Evolutionary conservation across 1,284 basidiomycete species (phyloP), one percentile per base, ranked within the genome.

Genomic region (Sanguinoderma infundibulare): DNA sequence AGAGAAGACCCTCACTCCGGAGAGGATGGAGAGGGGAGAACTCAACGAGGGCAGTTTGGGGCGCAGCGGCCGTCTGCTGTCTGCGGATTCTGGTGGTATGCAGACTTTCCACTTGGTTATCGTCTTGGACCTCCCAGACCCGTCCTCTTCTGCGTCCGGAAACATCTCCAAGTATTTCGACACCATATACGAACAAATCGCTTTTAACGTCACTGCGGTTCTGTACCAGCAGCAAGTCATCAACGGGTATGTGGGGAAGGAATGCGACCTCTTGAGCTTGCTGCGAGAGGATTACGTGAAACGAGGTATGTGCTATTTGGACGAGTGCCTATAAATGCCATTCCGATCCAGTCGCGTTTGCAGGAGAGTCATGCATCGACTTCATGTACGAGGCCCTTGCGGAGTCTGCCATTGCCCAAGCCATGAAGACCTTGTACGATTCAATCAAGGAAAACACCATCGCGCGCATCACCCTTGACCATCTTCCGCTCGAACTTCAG

Each of bases 111-210:
- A 97, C 75, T 81, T 98, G 62, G 92, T 95, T 9, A 78, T 97
- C 59, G 92, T 97, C 9, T 79, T 96, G 53, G 95, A 98, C 75
- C 83, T 93, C 34, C 95, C 95, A 0, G 95, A 98, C 75, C 92
- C 94, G 3, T 92, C 89, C 3, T 92, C 90, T 8, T 89, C 91
- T 20, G 85, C 86, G 17, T 86, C 87, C 14, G 88, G 88, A n/a
- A 90, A 90, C 69, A 78, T 92, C 24, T 78, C 85, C 59, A 87
- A 87, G 73, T 92, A 94, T 69, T 91, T 94, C 68, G 91, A 96
- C 72, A 84, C 87, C 30, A 84, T 94, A 49, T 98, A 98, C 73
- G 86, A 93, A 64, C 94, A 96, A 70, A 85, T 96, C 52, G 89
- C 90, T 0, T 94, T 96, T 77, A 90, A 91, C 8, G 81, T 95